Conservation (phyloP, 345 rosid species). For the Lepidium sativum region DNA sequence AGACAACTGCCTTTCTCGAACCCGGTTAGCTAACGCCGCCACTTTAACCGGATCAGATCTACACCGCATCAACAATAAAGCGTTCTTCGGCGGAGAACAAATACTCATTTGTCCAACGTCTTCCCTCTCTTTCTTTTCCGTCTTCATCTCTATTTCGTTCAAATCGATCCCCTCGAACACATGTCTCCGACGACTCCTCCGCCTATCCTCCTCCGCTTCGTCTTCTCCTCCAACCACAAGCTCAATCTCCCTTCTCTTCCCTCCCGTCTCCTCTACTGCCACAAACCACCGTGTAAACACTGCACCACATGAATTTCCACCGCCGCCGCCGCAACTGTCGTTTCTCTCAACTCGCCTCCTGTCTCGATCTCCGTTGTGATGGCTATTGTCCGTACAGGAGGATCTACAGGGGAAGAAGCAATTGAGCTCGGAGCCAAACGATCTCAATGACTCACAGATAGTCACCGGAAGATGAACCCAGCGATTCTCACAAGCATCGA, state of each 20-base stretch:
- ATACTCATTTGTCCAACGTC: slow-evolving; percentile 45
- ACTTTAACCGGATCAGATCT: slow-evolving; percentile 94
- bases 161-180: slow-evolving; percentile 62
- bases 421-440: slow-evolving; percentile 78
- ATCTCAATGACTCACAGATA: slow-evolving; percentile 72
- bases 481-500: slow-evolving; percentile 30
- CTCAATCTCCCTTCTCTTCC: slow-evolving; percentile 61
- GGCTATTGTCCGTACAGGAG: slow-evolving; percentile 40
- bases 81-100: slow-evolving; percentile 81
- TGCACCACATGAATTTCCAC: slow-evolving; percentile 49
- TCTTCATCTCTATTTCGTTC: slow-evolving; percentile 28
- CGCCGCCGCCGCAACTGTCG: slow-evolving; percentile 17
- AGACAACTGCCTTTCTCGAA: slow-evolving; percentile 49
- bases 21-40: slow-evolving; percentile 74
- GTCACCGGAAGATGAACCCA: slow-evolving; percentile 85
- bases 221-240: slow-evolving; percentile 55
- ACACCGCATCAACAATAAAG: slow-evolving; percentile 81
- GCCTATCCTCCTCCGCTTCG: slow-evolving; percentile 32
- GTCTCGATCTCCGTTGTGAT: slow-evolving; percentile 8
- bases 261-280: slow-evolving; percentile 66
- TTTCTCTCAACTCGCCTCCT: slow-evolving; percentile 29
- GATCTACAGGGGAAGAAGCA: slow-evolving; percentile 85
- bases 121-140: slow-evolving; percentile 38
- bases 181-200: slow-evolving; percentile 62
- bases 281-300: slow-evolving; percentile 79